phyloP scores from a whole-genome alignment of 1,284 basidiomycete species.

The Coniophora puteana region DNA sequence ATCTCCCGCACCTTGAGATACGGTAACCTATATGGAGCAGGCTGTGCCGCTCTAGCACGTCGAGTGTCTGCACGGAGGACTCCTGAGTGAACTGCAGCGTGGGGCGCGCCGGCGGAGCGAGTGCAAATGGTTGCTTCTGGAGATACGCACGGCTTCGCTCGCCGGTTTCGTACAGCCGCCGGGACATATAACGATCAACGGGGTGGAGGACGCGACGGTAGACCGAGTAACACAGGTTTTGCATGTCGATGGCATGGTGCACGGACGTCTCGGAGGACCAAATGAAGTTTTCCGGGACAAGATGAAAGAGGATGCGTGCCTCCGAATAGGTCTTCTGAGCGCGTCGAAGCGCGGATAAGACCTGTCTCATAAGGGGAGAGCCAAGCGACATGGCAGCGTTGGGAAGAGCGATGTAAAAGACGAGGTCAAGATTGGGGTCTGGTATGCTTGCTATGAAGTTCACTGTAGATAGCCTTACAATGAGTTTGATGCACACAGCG shows the following conservation, averaged over 20 bases:
- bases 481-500: neutral
- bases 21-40: slow-evolving; percentile 76
- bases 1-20: slow-evolving; percentile 60
- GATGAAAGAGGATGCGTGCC: slow-evolving; percentile 54
- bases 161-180: slow-evolving; percentile 39
- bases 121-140: slow-evolving; percentile 60
- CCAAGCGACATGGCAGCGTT: slow-evolving; percentile 51
- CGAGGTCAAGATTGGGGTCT: slow-evolving; percentile 35
- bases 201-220: slow-evolving; percentile 67
- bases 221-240: slow-evolving; percentile 52
- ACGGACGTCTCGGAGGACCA: slow-evolving; percentile 36
- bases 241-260: slow-evolving; percentile 35
- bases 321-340: slow-evolving; percentile 42
- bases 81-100: slow-evolving; percentile 43
- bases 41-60: slow-evolving; percentile 66
- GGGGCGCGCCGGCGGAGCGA: slow-evolving; percentile 45
- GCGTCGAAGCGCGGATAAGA: slow-evolving; percentile 57
- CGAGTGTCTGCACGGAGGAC: slow-evolving; percentile 48
- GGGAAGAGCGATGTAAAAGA: slow-evolving; percentile 69
- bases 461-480: slow-evolving; percentile 30
- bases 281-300: slow-evolving; percentile 63
- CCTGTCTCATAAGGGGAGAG: slow-evolving; percentile 60
- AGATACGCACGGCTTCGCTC: slow-evolving; percentile 46
- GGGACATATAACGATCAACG: slow-evolving; percentile 57
- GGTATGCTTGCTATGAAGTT: slow-evolving; percentile 48